These are phyloP conservation scores for Zymoseptoria tritici DNA, from an alignment of 2,329 filamentous ascomycete species.

Conservation along the genomic window DNA sequence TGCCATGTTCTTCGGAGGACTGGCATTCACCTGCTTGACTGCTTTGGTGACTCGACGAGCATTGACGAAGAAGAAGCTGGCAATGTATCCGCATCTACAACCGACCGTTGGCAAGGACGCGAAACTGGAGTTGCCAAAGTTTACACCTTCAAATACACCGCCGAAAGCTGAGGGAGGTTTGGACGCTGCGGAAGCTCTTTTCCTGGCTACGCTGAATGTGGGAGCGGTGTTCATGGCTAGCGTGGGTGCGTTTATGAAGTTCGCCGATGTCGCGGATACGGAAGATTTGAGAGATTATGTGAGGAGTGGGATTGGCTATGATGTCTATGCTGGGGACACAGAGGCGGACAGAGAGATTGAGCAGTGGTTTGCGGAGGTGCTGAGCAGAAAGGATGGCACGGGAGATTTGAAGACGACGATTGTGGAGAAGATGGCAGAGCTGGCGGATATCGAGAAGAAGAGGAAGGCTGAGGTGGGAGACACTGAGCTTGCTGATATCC, in stretches of 20 bases:
- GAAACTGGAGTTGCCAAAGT: slow-evolving; percentile 11
- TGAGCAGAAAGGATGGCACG: slow-evolving; percentile 42
- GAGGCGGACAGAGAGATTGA: slow-evolving; percentile 48
- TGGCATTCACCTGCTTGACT: slow-evolving; percentile 67
- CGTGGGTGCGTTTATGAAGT: slow-evolving; percentile 66
- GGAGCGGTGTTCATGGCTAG: slow-evolving; percentile 66
- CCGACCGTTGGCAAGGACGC: slow-evolving; percentile 4
- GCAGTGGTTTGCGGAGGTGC: slow-evolving; percentile 43
- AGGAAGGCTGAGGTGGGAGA: slow-evolving; percentile 7
- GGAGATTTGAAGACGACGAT: slow-evolving; percentile 23
- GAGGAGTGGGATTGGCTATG: slow-evolving; percentile 49
- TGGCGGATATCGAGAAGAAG: slow-evolving; percentile 22
- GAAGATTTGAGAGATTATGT: slow-evolving; percentile 54
- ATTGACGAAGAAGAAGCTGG: slow-evolving; percentile 58
- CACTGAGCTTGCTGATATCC: slow-evolving; percentile 3
- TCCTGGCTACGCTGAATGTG: slow-evolving; percentile 81
- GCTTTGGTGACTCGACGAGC: slow-evolving; percentile 57
- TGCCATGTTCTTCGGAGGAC: slow-evolving; percentile 62
- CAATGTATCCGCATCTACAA: slow-evolving; percentile 47
- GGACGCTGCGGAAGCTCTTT: slow-evolving; percentile 76
- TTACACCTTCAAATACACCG: slow-evolving; percentile 11
- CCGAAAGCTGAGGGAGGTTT: slow-evolving; percentile 46
- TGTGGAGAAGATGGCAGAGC: slow-evolving; percentile 24
- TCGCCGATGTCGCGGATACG: slow-evolving; percentile 58
- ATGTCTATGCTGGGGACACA: slow-evolving; percentile 48